These are phyloP conservation scores for Rutstroemia sp. DNA, from an alignment of 2,329 filamentous ascomycete species.

Conservation along the genomic window DNA sequence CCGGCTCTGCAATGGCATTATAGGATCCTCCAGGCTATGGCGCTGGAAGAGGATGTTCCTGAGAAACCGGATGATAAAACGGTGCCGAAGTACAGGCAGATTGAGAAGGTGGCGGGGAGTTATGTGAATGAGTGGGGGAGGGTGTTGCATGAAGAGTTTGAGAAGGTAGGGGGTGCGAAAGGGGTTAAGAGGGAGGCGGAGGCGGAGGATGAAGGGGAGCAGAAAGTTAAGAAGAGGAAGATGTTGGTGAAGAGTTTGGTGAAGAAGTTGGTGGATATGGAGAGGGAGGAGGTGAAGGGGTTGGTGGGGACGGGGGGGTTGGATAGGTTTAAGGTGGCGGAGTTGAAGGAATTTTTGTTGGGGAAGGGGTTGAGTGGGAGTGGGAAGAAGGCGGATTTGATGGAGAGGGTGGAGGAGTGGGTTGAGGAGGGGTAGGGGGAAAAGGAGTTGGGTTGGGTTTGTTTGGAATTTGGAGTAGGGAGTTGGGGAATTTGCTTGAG, in stretches of 20 bases:
- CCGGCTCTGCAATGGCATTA: slow-evolving; percentile 96
- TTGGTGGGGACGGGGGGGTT: slow-evolving; percentile 1
- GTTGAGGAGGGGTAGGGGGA: background rate
- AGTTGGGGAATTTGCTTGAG: too few species aligned
- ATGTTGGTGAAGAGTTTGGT: background rate
- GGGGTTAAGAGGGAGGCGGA: background rate
- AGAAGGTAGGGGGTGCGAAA: background rate
- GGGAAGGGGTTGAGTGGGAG: background rate
- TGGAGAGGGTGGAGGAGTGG: slow-evolving; percentile 1
- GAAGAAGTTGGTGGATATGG: slow-evolving; percentile 3
- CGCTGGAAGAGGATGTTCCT: slow-evolving; percentile 84
- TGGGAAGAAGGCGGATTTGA: slow-evolving; percentile 1
- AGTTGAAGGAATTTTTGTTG: slow-evolving; percentile 6
- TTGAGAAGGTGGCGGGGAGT: slow-evolving; percentile 71
- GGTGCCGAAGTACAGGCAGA: slow-evolving; percentile 75
- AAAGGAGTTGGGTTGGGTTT: too few species aligned
- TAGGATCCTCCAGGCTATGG: slow-evolving; percentile 82
- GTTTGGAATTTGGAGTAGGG: too few species aligned
- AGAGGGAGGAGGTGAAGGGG: slow-evolving; percentile 1
- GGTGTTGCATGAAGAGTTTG: slow-evolving; percentile 47
- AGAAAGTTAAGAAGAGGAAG: slow-evolving; percentile 1
- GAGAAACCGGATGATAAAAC: slow-evolving; percentile 67
- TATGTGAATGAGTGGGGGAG: slow-evolving; percentile 73
- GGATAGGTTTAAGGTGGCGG: slow-evolving; percentile 5
- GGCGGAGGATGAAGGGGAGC: background rate